Base-by-base conservation (phyloP, 2,329 filamentous ascomycete species). In the Aquanectria penicillioides region DNA sequence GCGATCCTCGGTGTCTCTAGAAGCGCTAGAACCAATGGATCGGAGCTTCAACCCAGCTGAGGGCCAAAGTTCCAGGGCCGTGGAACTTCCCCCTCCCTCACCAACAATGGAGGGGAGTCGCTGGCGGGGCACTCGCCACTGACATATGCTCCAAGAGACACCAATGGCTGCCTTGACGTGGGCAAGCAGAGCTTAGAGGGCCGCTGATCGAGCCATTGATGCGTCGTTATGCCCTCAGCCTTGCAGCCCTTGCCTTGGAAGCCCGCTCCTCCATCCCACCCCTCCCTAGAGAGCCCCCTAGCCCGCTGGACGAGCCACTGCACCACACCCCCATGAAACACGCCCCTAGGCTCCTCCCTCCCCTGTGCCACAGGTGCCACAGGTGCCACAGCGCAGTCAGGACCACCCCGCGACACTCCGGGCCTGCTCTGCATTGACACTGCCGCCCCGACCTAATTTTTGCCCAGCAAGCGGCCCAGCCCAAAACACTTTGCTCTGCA, bases 401-500 rank as follows among this genome's bases (percentile, higher is more conserved):
- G 50, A 18, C 43, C 44, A 23, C 40, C 43, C 50, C 43, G 50
- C 50, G 50, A 54, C 50, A 29, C 37, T 38, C 31, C 40, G 26
- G 23, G 31, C 41, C 38, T n/a, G n/a, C n/a, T 28, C 50, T 53
- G 50, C 50, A 53, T 53, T 53, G 38, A 53, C 26, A 28, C 33
- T 36, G 38, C 33, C 22, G 54, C 33, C 47, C 47, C 41, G 40
- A 44, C 49, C 26, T 47, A 52, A 52, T 47, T 57, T 57, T 58
- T 58, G 55, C 48, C 55, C 55, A 58, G 55, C 55, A 58, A 26
- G 9, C 46, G 40, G 38, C 36, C 48, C 22, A 20, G 53, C 48
- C 55, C 55, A 41, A 58, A 58, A 58, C 43, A 51, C 48, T 51
- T 18, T 41, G 34, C 47, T 52, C 47, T 57, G 20, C 54, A 51